phyloP scores from a whole-genome alignment of 495 filamentous ascomycete species.

The Chlorociboria aeruginascens region DNA sequence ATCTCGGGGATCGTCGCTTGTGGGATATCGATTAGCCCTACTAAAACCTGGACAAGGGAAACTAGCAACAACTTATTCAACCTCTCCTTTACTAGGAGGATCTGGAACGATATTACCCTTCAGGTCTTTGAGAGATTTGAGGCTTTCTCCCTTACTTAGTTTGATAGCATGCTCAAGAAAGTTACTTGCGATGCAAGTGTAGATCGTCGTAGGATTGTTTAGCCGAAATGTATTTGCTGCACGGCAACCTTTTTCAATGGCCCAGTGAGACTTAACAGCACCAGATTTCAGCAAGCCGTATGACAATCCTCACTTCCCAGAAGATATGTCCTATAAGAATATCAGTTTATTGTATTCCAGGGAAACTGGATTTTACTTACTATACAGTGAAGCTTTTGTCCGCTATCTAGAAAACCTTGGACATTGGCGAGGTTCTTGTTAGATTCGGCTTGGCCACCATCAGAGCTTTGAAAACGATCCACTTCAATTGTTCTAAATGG shows the following conservation, averaged over 20 bases:
- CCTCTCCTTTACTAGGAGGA: constrained; percentile 2
- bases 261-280: neutral
- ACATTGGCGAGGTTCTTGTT: neutral
- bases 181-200: constrained; percentile 1
- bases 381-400: constrained; percentile 1
- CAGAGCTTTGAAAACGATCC: neutral
- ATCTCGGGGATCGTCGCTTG: constrained; percentile 3
- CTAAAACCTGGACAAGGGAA: constrained; percentile 8
- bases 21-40: neutral
- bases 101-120: constrained; percentile 1
- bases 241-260: neutral
- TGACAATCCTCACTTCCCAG: constrained; percentile 1
- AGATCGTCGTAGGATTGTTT: neutral
- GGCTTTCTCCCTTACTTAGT: neutral
- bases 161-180: neutral
- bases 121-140: neutral
- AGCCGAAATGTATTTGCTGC: neutral
- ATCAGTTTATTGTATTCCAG: neutral
- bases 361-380: neutral
- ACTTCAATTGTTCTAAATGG: neutral
- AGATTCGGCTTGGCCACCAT: neutral
- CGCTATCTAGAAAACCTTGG: neutral
- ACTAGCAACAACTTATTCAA: constrained; percentile 7
- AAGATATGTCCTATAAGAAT: constrained; percentile 2
- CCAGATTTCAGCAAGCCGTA: constrained; percentile 1